phyloP scores from a whole-genome alignment of 345 rosid species.

The Kernera saxatilis region DNA sequence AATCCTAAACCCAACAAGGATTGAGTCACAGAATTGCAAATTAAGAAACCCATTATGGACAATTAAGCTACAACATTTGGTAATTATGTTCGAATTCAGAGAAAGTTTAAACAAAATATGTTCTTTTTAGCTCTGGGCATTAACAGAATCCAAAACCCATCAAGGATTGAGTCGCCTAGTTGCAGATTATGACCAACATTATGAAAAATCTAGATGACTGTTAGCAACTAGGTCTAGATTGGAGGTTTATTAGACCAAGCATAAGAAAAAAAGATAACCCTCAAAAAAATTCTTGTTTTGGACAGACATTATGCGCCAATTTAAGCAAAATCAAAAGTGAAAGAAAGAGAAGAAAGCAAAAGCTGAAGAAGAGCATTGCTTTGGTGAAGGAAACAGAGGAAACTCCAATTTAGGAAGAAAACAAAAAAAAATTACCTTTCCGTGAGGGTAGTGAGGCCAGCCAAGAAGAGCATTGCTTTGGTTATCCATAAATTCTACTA shows the following conservation, averaged over 20 bases:
- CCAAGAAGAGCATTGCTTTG: conserved; percentile 51
- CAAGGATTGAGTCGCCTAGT: conserved; percentile 1
- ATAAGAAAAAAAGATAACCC: not conserved
- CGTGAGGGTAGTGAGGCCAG: conserved; percentile 65
- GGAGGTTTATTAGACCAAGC: not conserved
- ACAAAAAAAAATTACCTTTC: conserved; percentile 51
- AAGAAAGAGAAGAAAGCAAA: conserved; percentile 10
- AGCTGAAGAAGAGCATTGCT: not conserved
- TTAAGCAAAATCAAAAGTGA: conserved; percentile 3
- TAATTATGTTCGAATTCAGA: not conserved
- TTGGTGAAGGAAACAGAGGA: conserved; percentile 4
- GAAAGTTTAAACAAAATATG: not conserved
- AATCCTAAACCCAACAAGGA: conserved; percentile 7
- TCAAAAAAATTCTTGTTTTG: conserved; percentile 4
- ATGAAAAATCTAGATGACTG: not conserved
- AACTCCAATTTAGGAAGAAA: not conserved
- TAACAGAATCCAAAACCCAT: conserved; percentile 17
- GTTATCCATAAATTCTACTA: conserved; percentile 47
- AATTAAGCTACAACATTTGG: not conserved
- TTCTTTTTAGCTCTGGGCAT: not conserved
- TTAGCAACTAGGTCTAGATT: not conserved
- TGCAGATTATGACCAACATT: not conserved
- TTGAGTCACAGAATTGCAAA: not conserved
- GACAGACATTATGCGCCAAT: conserved; percentile 4
- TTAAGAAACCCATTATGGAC: not conserved